Evolutionary conservation across 148 eudicot species (phyloP), one percentile per base, ranked within the genome.

Genomic region (Bassia scoparia): DNA sequence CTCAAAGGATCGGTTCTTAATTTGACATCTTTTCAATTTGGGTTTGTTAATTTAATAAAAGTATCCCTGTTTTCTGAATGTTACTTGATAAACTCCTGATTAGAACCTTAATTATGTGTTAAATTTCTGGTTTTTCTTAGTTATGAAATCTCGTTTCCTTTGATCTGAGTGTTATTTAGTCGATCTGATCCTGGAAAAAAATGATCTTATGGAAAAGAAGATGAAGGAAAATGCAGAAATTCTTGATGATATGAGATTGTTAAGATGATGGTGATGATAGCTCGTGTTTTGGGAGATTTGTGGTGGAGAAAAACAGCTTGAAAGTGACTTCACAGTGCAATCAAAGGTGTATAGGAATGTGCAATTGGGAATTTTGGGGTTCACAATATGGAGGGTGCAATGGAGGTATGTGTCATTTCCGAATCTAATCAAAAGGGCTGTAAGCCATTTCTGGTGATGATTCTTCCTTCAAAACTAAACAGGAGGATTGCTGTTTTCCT

Each of bases 311-410:
- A 80, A 94, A 89, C 76, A 94, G 88, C 74, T 81, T 94, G 69
- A 89, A 72, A 78, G 90, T 94, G 73, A 85, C 93, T 17, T 85
- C 97, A 21, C 98, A 84, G 77, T 4, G 73, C 79, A 18, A 71
- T 94, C 68, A 91, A 78, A 63, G 90, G 81, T 52, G 74, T 82
- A 16, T 88, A 94, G 67, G 98, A 94, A 82, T 88, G 98, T 81
- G 97, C 98, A 67, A 84, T 92, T 83, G 97, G 95, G 79, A 92
- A 92, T 80, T 92, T 92, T 76, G 98, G 97, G 67, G 89, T 94
- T 58, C 98, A 29, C 85, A 94, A 38, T 94, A 94, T 81, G 98
- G 98, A 54, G 98, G 98, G 97, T 30, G 89, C 96, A 10, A 73
- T 94, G 86, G 84, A 76, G 34, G 98, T 97, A 2, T 67, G 96